Evolutionary conservation across 768 basidiomycete species (phyloP).

Genomic region (Paxillus involutus): DNA sequence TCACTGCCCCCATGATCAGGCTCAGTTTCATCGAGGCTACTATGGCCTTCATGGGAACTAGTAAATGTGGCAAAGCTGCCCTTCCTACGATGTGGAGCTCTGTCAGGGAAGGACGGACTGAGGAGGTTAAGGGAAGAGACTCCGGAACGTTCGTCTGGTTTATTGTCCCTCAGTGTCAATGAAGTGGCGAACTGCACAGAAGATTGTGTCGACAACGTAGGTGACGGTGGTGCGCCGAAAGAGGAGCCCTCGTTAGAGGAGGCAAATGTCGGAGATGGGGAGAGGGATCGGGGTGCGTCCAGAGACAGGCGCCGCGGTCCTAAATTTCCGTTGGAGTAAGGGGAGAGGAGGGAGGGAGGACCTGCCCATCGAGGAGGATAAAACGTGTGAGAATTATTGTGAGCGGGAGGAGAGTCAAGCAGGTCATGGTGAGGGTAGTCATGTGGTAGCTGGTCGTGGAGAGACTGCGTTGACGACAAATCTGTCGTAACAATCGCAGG

Average conservation of each 20-base stretch:
- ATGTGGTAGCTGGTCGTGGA: slow-evolving; percentile 6
- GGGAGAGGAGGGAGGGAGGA: slow-evolving; percentile 24
- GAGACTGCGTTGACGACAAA: slow-evolving; percentile 31
- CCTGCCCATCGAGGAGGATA: neutral
- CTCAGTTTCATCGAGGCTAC: slow-evolving; percentile 45
- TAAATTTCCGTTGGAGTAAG: slow-evolving; percentile 1
- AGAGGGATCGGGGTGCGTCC: slow-evolving; percentile 29
- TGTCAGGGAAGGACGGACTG: slow-evolving; percentile 35
- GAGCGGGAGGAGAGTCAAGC: neutral
- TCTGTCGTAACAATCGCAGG: slow-evolving; percentile 37
- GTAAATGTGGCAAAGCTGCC: slow-evolving; percentile 55
- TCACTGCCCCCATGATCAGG: slow-evolving; percentile 40
- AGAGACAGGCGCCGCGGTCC: slow-evolving; percentile 24
- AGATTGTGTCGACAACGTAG: slow-evolving; percentile 68
- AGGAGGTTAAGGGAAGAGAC: slow-evolving; percentile 52
- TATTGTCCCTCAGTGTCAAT: slow-evolving; percentile 64
- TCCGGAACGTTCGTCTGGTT: slow-evolving; percentile 58
- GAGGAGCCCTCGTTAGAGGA: slow-evolving; percentile 45
- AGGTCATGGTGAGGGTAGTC: neutral
- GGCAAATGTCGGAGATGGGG: slow-evolving; percentile 30
- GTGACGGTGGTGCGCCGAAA: slow-evolving; percentile 60
- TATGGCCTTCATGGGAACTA: slow-evolving; percentile 40
- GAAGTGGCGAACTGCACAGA: slow-evolving; percentile 59
- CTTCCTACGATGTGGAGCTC: slow-evolving; percentile 48
- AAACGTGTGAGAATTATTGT: neutral